phyloP scores from a whole-genome alignment of 306 rosid genomes.

The Delonix regia region DNA sequence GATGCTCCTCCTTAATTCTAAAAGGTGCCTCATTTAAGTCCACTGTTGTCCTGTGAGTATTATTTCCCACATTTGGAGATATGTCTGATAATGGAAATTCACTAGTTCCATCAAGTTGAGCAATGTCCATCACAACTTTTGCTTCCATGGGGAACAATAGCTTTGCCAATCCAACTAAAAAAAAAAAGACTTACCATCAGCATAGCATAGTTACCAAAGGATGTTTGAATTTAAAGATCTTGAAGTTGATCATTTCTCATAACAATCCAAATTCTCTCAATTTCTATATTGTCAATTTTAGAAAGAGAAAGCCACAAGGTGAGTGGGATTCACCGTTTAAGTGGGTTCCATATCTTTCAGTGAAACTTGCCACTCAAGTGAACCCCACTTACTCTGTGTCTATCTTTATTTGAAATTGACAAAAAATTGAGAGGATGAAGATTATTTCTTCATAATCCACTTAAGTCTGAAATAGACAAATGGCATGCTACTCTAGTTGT shows the following conservation, averaged over 20 bases:
- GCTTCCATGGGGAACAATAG: conserved; percentile 75
- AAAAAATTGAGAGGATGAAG: too few species aligned
- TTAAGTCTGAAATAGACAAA: background rate
- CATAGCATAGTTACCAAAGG: background rate
- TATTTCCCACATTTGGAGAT: conserved; percentile 27
- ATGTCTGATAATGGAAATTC: conserved; percentile 46
- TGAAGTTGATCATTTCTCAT: background rate
- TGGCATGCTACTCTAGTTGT: background rate
- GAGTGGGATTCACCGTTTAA: too few species aligned
- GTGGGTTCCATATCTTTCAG: too few species aligned
- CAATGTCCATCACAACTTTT: conserved; percentile 63
- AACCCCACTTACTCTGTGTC: too few species aligned
- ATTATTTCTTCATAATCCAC: too few species aligned
- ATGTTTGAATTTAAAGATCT: conserved; percentile 19
- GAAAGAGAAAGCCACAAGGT: too few species aligned
- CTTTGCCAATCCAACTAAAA: conserved; percentile 68
- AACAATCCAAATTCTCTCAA: too few species aligned
- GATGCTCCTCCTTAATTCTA: conserved; percentile 68
- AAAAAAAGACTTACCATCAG: conserved; percentile 26
- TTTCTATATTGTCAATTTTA: too few species aligned
- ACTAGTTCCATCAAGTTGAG: conserved; percentile 59
- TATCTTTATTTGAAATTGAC: too few species aligned
- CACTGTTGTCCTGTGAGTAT: conserved; percentile 46
- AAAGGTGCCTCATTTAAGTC: conserved; percentile 75
- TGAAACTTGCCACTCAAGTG: too few species aligned